These are phyloP conservation scores for Colletotrichum musicola DNA, from an alignment of 2,329 filamentous ascomycete genomes.

Conservation along the genomic window DNA sequence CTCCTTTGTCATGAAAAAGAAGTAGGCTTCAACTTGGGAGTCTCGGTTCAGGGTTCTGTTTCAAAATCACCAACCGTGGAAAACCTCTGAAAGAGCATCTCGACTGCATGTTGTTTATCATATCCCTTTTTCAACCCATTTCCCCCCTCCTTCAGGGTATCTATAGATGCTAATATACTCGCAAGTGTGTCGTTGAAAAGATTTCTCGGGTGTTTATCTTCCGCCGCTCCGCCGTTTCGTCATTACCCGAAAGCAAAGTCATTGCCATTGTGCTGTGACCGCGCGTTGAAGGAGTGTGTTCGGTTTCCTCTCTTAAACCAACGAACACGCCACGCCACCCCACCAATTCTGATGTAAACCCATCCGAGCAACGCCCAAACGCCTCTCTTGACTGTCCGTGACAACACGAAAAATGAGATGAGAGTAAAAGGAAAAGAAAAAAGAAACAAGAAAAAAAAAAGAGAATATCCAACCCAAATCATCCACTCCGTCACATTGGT, in stretches of 20 bases:
- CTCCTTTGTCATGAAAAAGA: slow-evolving; percentile 12
- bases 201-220: background rate
- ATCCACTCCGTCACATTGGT: slow-evolving; percentile 25
- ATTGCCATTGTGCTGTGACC: slow-evolving; percentile 18
- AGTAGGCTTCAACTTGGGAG: background rate
- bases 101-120: background rate
- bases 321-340: background rate
- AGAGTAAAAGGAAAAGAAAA: slow-evolving; percentile 19
- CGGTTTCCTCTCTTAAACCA: background rate
- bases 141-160: slow-evolving; percentile 29
- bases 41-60: slow-evolving; percentile 9
- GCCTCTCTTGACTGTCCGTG: no score
- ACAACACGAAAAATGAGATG: no score
- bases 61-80: background rate
- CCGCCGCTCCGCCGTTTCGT: background rate
- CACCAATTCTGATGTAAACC: no score
- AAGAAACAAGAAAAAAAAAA: background rate
- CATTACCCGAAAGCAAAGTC: slow-evolving; percentile 25
- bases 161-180: slow-evolving; percentile 40
- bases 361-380: no score
- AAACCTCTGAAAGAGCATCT: background rate
- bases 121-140: slow-evolving; percentile 15
- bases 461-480: slow-evolving; percentile 11
- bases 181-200: background rate
- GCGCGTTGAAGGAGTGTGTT: background rate